These are phyloP conservation scores for Plantago elongata DNA, from an alignment of 257 asterid genomes.

Conservation along the genomic window DNA sequence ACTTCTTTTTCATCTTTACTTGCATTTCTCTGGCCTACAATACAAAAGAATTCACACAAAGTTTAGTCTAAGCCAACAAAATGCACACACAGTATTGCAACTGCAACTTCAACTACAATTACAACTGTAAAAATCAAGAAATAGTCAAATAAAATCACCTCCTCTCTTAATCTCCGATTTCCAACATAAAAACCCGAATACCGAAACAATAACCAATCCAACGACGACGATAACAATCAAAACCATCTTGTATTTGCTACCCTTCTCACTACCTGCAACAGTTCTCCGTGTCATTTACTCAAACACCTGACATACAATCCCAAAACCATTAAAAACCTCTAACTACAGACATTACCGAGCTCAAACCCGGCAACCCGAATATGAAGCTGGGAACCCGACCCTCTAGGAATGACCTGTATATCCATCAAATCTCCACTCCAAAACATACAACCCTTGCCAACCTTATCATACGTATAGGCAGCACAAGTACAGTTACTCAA, in stretches of 20 bases:
- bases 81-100: neutral
- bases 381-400: slow-evolving; percentile 36
- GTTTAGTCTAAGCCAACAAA: neutral
- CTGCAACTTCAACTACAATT: no score
- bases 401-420: slow-evolving; percentile 27
- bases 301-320: neutral
- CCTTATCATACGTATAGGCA: slow-evolving; percentile 36
- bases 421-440: slow-evolving; percentile 44
- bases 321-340: neutral
- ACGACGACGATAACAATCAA: slow-evolving; percentile 17
- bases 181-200: slow-evolving; percentile 27
- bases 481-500: slow-evolving; percentile 43
- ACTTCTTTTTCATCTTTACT: slow-evolving; percentile 7
- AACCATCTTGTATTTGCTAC: slow-evolving; percentile 2
- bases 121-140: neutral
- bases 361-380: slow-evolving; percentile 47
- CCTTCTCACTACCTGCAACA: slow-evolving; percentile 32
- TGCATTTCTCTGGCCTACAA: slow-evolving; percentile 22
- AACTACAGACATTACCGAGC: slow-evolving; percentile 19
- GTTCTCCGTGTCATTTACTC: neutral
- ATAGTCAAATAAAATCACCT: slow-evolving; percentile 30
- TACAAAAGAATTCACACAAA: slow-evolving; percentile 5
- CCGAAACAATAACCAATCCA: slow-evolving; percentile 17
- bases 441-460: slow-evolving; percentile 45
- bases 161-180: slow-evolving; percentile 30